Evolutionary conservation across 495 filamentous ascomycete species (phyloP).

Genomic region (Penicillium riverlandense): DNA sequence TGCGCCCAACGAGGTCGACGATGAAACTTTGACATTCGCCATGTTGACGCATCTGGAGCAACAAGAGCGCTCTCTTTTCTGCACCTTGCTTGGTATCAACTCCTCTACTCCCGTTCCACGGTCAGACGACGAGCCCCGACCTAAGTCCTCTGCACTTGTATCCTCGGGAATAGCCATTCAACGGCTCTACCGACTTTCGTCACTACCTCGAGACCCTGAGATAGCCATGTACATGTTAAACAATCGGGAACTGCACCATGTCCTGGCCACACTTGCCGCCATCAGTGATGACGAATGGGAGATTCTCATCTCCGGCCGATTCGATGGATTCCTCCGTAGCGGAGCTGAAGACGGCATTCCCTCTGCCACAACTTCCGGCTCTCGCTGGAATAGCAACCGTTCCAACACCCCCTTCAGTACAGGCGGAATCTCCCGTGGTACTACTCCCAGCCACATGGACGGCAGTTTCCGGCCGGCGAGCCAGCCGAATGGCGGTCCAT

Average conservation of each 20-base stretch:
- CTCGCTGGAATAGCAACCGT: slow-evolving; percentile 30
- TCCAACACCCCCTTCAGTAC: slow-evolving; percentile 38
- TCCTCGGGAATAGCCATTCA: slow-evolving; percentile 72
- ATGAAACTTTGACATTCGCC: slow-evolving; percentile 86
- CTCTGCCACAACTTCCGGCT: slow-evolving; percentile 5
- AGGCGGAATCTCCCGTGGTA: slow-evolving; percentile 30
- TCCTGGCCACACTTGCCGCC: slow-evolving; percentile 78
- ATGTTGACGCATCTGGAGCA: slow-evolving; percentile 80
- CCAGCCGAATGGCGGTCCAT: slow-evolving; percentile 25
- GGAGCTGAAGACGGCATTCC: slow-evolving; percentile 64
- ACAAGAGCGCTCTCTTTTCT: slow-evolving; percentile 70
- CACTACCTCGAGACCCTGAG: slow-evolving; percentile 73
- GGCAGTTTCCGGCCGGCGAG: slow-evolving; percentile 28
- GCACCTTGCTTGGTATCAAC: slow-evolving; percentile 66
- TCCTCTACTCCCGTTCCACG: slow-evolving; percentile 37
- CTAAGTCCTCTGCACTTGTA: slow-evolving; percentile 59
- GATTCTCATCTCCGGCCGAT: slow-evolving; percentile 88
- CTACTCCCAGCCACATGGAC: slow-evolving; percentile 34
- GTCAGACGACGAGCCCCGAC: slow-evolving; percentile 38
- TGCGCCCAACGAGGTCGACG: slow-evolving; percentile 79
- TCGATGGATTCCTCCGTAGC: slow-evolving; percentile 94
- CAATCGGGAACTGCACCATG: slow-evolving; percentile 72
- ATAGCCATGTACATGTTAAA: slow-evolving; percentile 82
- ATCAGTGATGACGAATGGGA: slow-evolving; percentile 92
- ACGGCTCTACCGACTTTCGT: slow-evolving; percentile 69